Percentiles rank a stretch among this genome's conserved stretches.
phyloP scores from a whole-genome alignment of 2,329 filamentous ascomycete species.

The Neonectria faginata region DNA sequence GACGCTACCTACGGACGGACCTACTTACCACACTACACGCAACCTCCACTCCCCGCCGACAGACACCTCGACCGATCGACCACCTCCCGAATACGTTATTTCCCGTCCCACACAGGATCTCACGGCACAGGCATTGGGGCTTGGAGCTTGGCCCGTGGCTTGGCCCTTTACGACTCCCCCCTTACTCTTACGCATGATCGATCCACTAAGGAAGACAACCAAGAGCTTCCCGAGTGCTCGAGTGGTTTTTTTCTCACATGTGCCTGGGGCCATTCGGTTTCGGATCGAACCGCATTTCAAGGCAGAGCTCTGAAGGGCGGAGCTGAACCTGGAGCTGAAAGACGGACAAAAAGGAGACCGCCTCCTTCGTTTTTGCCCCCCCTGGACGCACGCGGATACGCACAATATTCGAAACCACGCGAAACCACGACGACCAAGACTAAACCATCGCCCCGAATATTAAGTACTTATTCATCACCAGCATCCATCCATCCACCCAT shows the following conservation, averaged over 20 bases:
- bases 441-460: neutral
- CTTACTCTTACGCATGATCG: constrained; percentile 2
- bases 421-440: neutral
- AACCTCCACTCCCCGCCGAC: constrained; percentile 26
- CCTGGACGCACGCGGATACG: neutral
- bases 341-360: constrained; percentile 10
- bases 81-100: constrained; percentile 25
- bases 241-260: neutral
- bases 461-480: neutral
- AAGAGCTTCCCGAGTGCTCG: neutral
- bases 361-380: neutral
- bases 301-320: neutral
- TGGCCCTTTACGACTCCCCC: constrained; percentile 11
- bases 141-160: constrained; percentile 41
- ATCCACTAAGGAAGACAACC: constrained; percentile 16
- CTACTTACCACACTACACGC: constrained; percentile 1
- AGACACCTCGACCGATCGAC: constrained; percentile 10
- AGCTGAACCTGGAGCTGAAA: constrained; percentile 2
- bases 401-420: neutral
- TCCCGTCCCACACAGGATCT: constrained; percentile 32
- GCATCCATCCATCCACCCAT: neutral
- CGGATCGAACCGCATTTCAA: neutral
- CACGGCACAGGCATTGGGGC: constrained; percentile 35
- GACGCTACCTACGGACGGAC: neutral
- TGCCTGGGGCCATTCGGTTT: neutral